Evolutionary conservation across 2,329 filamentous ascomycete species (phyloP).

Genomic region (Alternaria arbusti): DNA sequence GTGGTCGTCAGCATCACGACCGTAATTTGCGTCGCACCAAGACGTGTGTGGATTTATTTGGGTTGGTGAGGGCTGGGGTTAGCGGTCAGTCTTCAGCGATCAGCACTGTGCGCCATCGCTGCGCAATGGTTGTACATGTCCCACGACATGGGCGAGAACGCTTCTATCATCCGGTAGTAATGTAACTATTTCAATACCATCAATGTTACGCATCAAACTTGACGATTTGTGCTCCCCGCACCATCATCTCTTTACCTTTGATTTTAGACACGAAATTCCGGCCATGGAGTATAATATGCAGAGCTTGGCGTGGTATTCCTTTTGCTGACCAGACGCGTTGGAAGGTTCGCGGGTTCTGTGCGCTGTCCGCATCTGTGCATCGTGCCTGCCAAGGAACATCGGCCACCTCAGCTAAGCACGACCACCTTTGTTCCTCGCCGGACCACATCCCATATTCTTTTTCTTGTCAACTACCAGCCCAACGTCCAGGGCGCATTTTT

Average conservation of each 20-base stretch:
- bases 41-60: constrained; percentile 11
- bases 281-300: not conserved
- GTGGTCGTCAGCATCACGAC: constrained; percentile 13
- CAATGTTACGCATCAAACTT: not conserved
- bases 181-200: not conserved
- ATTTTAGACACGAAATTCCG: not conserved
- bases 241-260: not conserved
- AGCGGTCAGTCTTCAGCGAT: constrained; percentile 19
- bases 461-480: not conserved
- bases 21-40: constrained; percentile 9
- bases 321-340: not conserved
- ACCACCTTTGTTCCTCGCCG: constrained; percentile 17
- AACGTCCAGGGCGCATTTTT: not conserved
- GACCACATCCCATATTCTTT: constrained; percentile 4
- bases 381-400: constrained; percentile 14
- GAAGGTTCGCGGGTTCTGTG: not conserved
- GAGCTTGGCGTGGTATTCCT: not conserved
- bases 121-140: constrained; percentile 9
- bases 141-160: not conserved
- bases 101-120: constrained; percentile 6
- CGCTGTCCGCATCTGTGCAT: not conserved
- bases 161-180: not conserved
- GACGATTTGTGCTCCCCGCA: not conserved
- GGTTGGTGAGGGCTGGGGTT: constrained; percentile 19
- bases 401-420: constrained; percentile 2